A percentile compares a stretch with the other conserved stretches of the same genome.
These are phyloP conservation scores for Ustilago shanxiensis DNA, from an alignment of 1,284 basidiomycete genomes.

Conservation along the genomic window DNA sequence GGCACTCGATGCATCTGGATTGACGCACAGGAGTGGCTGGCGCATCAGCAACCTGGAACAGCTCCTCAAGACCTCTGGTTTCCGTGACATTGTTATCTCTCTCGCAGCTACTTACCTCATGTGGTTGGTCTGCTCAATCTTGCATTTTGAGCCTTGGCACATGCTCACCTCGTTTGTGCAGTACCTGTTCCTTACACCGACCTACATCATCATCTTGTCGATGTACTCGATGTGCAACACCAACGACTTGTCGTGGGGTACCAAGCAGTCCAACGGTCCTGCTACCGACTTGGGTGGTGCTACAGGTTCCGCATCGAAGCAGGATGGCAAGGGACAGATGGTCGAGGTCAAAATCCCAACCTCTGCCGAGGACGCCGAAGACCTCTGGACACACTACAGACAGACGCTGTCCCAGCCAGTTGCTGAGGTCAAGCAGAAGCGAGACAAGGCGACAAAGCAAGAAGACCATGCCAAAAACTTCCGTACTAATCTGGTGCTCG, in stretches of 20 bases:
- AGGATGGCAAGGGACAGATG: slow-evolving; percentile 51
- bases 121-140: slow-evolving; percentile 63
- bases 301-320: slow-evolving; percentile 33
- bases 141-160: slow-evolving; percentile 68
- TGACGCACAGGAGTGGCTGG: slow-evolving; percentile 31
- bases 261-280: slow-evolving; percentile 64
- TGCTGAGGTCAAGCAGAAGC: slow-evolving; percentile 38
- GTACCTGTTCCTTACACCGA: slow-evolving; percentile 66
- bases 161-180: slow-evolving; percentile 67
- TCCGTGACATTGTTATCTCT: slow-evolving; percentile 67
- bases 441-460: slow-evolving; percentile 60
- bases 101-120: slow-evolving; percentile 67
- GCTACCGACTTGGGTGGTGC: slow-evolving; percentile 64
- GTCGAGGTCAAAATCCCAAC: slow-evolving; percentile 67
- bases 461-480: slow-evolving; percentile 75
- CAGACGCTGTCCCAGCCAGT: slow-evolving; percentile 58
- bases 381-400: slow-evolving; percentile 66
- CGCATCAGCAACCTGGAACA: slow-evolving; percentile 24
- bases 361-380: slow-evolving; percentile 61
- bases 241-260: slow-evolving; percentile 67
- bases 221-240: slow-evolving; percentile 69
- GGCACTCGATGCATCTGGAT: slow-evolving; percentile 46
- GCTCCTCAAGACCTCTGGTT: slow-evolving; percentile 55
- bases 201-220: slow-evolving; percentile 65
- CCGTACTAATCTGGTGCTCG: slow-evolving; percentile 89